Conservation (phyloP, 345 rosid species). For the Pugionium dolabratum region DNA sequence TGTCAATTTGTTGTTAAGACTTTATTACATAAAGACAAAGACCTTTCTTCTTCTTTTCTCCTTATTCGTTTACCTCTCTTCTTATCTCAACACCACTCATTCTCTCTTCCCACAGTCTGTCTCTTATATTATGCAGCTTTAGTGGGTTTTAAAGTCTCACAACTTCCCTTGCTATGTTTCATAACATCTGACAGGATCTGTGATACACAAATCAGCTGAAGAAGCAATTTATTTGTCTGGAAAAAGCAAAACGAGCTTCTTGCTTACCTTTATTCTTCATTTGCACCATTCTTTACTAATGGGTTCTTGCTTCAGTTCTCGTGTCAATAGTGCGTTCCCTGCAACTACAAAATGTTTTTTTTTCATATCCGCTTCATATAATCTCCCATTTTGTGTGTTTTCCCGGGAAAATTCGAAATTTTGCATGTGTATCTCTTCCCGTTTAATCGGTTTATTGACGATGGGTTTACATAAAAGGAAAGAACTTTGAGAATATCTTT, state of each 20-base stretch:
- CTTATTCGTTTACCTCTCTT: constrained; percentile 28
- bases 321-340: constrained; percentile 50
- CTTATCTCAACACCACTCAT: constrained; percentile 28
- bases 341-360: not conserved
- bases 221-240: constrained; percentile 9
- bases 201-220: constrained; percentile 8
- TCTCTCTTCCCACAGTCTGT: not conserved
- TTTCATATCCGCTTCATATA: not conserved
- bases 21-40: constrained; percentile 1
- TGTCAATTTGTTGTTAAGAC: constrained; percentile 22
- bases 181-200: constrained; percentile 7
- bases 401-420: not conserved
- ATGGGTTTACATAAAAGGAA: constrained; percentile 20
- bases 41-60: constrained; percentile 17
- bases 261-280: not conserved
- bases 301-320: constrained; percentile 81
- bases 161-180: not conserved
- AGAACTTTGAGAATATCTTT: not conserved
- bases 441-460: not conserved
- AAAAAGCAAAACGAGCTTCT: constrained; percentile 15
- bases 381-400: not conserved
- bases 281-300: constrained; percentile 36
- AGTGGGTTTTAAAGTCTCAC: constrained; percentile 1
- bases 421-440: constrained; percentile 2
- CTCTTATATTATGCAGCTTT: not conserved